Base-by-base conservation (phyloP, 495 filamentous ascomycete genomes). In the Hypoxylon rickii region DNA sequence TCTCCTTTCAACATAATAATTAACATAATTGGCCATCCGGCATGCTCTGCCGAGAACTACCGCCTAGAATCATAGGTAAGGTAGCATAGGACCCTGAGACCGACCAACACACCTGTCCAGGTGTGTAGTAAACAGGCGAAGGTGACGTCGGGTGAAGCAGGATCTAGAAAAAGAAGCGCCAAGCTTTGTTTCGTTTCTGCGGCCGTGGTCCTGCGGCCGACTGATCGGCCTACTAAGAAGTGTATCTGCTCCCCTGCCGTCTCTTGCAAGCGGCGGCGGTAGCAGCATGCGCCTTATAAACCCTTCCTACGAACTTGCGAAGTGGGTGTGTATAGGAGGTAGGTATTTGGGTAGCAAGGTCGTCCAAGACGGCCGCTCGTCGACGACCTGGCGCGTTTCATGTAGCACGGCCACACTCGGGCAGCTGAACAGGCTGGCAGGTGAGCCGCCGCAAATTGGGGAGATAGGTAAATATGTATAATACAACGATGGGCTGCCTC, bases 161-260 rank as follows among this genome's bases (percentile, higher is more conserved):
- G n/a, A n/a, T n/a, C n/a, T n/a, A n/a, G n/a, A n/a, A n/a, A n/a
- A n/a, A 58, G 6, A 44, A 10, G 5, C 24, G 24, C 24, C 18
- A 56, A 57, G 31, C 48, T 63, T 57, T 55, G 52, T 61, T 63
- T 63, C 48, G 59, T 53, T 63, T 52, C 10, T 2, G 33, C 26
- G 59, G 59, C 40, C 52, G 7, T 50, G 18, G 22, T 44, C 45
- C 47, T 63, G 52, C 53, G 21, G n/a, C 59, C 59, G 22, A 24
- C 18, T 38, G n/a, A n/a, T n/a, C n/a, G n/a, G n/a, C n/a, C n/a
- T n/a, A n/a, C n/a, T n/a, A n/a, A n/a, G n/a, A n/a, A n/a, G n/a
- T n/a, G n/a, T n/a, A n/a, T 53, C 15, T 32, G 1, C 34, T 44
- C 18, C 21, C 29, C 22, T 19, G 20, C 4, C 32, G 32, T 39